Evolutionary conservation across 495 filamentous ascomycete species (phyloP).

Genomic region (Xylaria grammica): DNA sequence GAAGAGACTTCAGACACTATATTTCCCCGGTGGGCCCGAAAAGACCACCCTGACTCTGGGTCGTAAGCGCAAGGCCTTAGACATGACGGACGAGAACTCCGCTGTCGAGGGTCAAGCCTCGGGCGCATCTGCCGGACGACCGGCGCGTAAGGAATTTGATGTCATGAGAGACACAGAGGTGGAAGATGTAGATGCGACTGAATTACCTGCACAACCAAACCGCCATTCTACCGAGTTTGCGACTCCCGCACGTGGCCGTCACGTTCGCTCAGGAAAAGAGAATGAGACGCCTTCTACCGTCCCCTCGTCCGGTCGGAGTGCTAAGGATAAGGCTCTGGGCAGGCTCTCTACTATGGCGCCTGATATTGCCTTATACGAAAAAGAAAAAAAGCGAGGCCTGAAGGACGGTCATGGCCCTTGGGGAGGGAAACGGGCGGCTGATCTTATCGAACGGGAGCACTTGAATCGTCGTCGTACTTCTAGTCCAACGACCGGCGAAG

Average conservation of each 20-base stretch:
- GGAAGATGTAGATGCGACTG: constrained; percentile 29
- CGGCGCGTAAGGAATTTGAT: constrained; percentile 41
- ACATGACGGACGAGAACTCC: constrained; percentile 46
- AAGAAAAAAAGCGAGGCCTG: constrained; percentile 78
- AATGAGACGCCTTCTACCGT: constrained; percentile 76
- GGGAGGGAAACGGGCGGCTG: constrained; percentile 70
- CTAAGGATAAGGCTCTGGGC: constrained; percentile 80
- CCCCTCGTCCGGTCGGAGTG: constrained; percentile 78
- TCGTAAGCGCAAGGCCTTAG: constrained; percentile 48
- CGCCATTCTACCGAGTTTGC: constrained; percentile 34
- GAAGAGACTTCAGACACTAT: constrained; percentile 38
- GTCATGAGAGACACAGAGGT: constrained; percentile 36
- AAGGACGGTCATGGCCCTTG: constrained; percentile 75
- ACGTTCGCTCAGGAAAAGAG: constrained; percentile 68
- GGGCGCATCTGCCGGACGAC: constrained; percentile 31
- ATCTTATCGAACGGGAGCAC: constrained; percentile 58
- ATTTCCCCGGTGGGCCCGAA: constrained; percentile 48
- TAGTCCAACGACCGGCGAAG: constrained; percentile 52
- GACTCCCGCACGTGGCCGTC: constrained; percentile 50
- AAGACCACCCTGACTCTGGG: constrained; percentile 35
- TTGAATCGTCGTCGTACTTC: constrained; percentile 34
- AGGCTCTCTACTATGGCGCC: constrained; percentile 75
- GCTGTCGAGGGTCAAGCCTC: constrained; percentile 30
- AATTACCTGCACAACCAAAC: constrained; percentile 28
- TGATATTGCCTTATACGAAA: constrained; percentile 89